Conservation (phyloP, 148 eudicot genomes). For the Vaccinium darrowii region DNA sequence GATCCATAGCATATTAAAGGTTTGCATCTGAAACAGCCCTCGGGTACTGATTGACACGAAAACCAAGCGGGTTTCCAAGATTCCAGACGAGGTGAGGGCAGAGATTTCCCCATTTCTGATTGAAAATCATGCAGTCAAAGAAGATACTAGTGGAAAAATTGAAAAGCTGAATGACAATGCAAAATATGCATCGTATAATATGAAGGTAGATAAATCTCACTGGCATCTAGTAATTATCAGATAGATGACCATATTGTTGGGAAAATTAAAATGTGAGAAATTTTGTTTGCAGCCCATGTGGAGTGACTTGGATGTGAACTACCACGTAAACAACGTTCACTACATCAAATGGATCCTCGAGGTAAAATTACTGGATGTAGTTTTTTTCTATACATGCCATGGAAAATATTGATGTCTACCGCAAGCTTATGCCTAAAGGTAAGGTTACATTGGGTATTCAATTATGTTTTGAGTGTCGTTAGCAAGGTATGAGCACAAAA, state of each 20-base stretch:
- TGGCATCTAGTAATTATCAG: too few species aligned
- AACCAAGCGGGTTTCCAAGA: constrained; percentile 67
- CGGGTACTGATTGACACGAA: constrained; percentile 73
- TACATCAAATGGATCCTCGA: constrained; percentile 79
- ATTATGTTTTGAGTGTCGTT: too few species aligned
- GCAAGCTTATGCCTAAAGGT: too few species aligned
- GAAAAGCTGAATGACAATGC: constrained; percentile 20
- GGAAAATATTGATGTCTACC: too few species aligned
- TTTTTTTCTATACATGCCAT: too few species aligned
- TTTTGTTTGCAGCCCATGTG: constrained; percentile 58
- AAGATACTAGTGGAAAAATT: constrained; percentile 43
- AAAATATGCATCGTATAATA: constrained; percentile 11
- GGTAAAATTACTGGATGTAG: constrained; percentile 35
- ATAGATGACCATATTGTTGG: not conserved
- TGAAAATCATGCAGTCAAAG: constrained; percentile 49
- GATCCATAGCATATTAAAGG: not conserved
- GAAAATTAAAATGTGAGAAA: not conserved
- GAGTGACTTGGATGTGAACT: constrained; percentile 80
- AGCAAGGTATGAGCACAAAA: too few species aligned
- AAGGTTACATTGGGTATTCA: too few species aligned
- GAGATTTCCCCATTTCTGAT: constrained; percentile 51
- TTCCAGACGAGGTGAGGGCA: constrained; percentile 66
- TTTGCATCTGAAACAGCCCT: constrained; percentile 39
- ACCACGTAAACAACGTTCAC: constrained; percentile 77
- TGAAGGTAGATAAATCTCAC: constrained; percentile 10